Base-by-base conservation (phyloP, 2,329 filamentous ascomycete genomes). In the Dactylellina sp. region DNA sequence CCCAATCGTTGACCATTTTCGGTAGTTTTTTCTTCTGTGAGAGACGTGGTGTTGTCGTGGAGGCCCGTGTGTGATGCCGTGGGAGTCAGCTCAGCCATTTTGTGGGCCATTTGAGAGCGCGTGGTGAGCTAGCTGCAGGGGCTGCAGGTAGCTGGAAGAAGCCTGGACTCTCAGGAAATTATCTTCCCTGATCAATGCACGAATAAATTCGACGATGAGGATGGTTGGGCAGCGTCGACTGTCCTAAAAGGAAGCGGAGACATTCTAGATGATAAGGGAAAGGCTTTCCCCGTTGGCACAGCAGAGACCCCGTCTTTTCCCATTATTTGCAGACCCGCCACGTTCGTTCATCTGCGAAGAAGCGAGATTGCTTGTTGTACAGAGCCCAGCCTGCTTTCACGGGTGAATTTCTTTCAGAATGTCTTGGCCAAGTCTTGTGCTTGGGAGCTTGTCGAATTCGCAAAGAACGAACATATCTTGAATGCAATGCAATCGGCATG, bases 361-460 rank as follows among this genome's bases (percentile, higher is more conserved):
- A 47, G 56, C 56, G 47, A 44, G 40, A 53, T 47, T 64, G 37
- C 47, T 25, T 24, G 52, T 40, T 7, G 20, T 32, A 42, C 35
- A 42, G 22, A 56, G 28, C 28, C 28, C 28, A 32, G 28, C 28
- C 28, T 32, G n/a, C n/a, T n/a, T n/a, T n/a, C n/a, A n/a, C 28
- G 28, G 28, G 28, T 32, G 28, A 32, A 32, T 32, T 32, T 24
- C 44, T 20, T 16, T 24, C 6, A 47, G 18, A 11, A 11, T 20
- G 12, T 16, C 44, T 47, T 47, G 44, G 44, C 44, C 11, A 47
- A 6, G 44, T 47, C 44, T 47, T 47, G 44, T 47, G 7, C 7
- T 42, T 42, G 5, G 5, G 5, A 6, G 28, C 9, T 32, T 32
- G 28, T 32, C 28, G 9, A 4, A 9, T 32, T 32, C 28, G 28